Evolutionary conservation across 2,329 filamentous ascomycete genomes (phyloP), one percentile per base, ranked within the genome.

Genomic region (Ophiostoma perfectum): DNA sequence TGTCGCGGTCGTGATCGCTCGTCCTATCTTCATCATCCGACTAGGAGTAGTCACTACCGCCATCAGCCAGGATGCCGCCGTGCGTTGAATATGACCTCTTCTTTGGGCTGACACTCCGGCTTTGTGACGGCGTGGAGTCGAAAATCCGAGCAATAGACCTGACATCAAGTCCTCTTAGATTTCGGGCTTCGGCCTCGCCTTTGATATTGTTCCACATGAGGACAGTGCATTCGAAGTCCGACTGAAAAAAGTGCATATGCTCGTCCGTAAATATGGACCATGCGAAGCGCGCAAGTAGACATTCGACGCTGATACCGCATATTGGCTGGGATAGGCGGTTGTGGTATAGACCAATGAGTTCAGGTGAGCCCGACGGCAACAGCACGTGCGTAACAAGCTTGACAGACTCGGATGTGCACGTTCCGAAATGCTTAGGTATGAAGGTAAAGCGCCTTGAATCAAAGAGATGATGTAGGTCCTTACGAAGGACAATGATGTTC

Each of bases 261-360:
- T 67, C 65, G 55, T 67, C 65, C 41, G 52, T 67, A 39, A 67
- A 67, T 62, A 67, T 67, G 65, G 65, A 67, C 65, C 65, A 67
- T 62, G 65, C 65, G 65, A 45, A 45, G 42, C 42, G 42, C 42
- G 42, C 42, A 45, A 45, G 42, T 8, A 45, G 42, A 45, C 42
- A 45, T 4, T 45, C 42, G 42, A 45, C 42, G 42, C 42, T 45
- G 42, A 45, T 62, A 41, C 65, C 65, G 65, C 55, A 47, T 52
- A 62, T 62, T 18, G 55, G 65, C 65, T 67, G 65, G 52, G 65
- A 16, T 47, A 63, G 65, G 52, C 65, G 65, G 65, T 67, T 67
- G 52, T 67, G 65, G 55, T 67, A 67, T 47, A 62, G 41, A 63
- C 65, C 65, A 9, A 67, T 45, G 42, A 45, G 42, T 45, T 45